A percentile compares a stretch with the other conserved stretches of the same genome.
Conservation (phyloP, 2,329 filamentous ascomycete species). For the Botrytis deweyae region DNA sequence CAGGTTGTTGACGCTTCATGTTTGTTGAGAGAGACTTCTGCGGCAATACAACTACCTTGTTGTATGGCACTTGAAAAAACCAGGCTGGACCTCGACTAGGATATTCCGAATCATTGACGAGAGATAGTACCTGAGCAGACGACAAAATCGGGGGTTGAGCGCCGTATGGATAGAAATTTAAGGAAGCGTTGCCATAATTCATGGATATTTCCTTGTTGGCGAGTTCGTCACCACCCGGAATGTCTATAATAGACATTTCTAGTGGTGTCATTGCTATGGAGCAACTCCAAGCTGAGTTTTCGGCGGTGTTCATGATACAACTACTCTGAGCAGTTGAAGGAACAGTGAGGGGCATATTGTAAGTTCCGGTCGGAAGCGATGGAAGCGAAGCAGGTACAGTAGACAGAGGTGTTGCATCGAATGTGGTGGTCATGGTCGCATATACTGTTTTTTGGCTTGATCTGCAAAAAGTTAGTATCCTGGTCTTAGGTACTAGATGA, state of each 20-base stretch:
- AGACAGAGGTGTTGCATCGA: conserved; percentile 53
- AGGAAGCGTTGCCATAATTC: conserved; percentile 42
- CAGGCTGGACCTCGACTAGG: conserved; percentile 58
- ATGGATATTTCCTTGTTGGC: conserved; percentile 38
- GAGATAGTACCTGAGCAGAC: conserved; percentile 48
- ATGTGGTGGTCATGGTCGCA: conserved; percentile 42
- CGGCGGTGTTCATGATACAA: conserved; percentile 57
- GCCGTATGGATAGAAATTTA: conserved; percentile 55
- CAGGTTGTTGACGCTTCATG: conserved; percentile 24
- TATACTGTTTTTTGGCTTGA: conserved; percentile 12
- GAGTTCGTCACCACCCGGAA: conserved; percentile 30
- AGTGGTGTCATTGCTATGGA: conserved; percentile 43
- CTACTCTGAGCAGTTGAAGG: conserved; percentile 50
- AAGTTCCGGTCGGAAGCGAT: conserved; percentile 55
- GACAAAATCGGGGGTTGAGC: conserved; percentile 56
- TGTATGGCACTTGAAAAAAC: conserved; percentile 61
- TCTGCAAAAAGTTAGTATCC: not conserved
- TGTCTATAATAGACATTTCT: conserved; percentile 28
- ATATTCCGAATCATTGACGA: conserved; percentile 58
- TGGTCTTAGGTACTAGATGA: not conserved
- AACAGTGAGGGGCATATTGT: conserved; percentile 52
- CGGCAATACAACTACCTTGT: conserved; percentile 60
- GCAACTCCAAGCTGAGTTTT: conserved; percentile 64
- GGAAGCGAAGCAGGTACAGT: conserved; percentile 52
- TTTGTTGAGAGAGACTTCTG: conserved; percentile 26